A percentile compares a stretch with the other conserved stretches of the same genome.
Evolutionary conservation across 2,329 filamentous ascomycete species (phyloP).

Genomic region (Botrytis hyacinthi): DNA sequence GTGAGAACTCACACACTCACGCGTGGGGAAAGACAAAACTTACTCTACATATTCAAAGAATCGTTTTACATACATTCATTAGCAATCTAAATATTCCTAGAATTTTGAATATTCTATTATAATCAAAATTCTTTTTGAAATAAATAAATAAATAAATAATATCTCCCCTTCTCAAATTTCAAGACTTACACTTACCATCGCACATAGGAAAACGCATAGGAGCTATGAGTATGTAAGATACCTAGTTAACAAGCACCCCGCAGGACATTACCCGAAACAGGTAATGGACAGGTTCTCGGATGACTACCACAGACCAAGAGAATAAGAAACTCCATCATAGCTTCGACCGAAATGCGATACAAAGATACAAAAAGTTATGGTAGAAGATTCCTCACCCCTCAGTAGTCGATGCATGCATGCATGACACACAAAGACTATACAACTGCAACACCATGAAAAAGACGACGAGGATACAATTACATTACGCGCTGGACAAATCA

Average conservation of each 20-base stretch:
- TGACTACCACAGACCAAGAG: background rate
- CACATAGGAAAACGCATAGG: no score
- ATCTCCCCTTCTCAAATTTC: background rate
- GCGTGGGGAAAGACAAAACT: background rate
- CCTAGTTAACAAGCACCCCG: background rate
- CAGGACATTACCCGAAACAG: background rate
- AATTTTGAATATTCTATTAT: no score
- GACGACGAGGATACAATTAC: background rate
- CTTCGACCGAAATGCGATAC: background rate
- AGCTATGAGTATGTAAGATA: rapidly evolving
- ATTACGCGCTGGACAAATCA: background rate
- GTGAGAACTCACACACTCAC: background rate
- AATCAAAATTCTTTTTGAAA: no score
- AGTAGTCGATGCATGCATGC: no score
- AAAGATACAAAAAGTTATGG: no score
- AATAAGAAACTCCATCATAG: background rate
- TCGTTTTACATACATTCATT: no score
- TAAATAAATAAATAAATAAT: no score
- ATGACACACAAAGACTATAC: no score
- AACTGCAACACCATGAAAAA: background rate
- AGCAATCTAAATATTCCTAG: background rate
- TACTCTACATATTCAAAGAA: background rate
- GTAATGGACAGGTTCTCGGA: background rate
- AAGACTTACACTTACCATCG: no score
- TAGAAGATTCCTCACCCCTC: no score